These are phyloP conservation scores for Salvia splendens DNA, from an alignment of 257 asterid genomes.

Conservation along the genomic window DNA sequence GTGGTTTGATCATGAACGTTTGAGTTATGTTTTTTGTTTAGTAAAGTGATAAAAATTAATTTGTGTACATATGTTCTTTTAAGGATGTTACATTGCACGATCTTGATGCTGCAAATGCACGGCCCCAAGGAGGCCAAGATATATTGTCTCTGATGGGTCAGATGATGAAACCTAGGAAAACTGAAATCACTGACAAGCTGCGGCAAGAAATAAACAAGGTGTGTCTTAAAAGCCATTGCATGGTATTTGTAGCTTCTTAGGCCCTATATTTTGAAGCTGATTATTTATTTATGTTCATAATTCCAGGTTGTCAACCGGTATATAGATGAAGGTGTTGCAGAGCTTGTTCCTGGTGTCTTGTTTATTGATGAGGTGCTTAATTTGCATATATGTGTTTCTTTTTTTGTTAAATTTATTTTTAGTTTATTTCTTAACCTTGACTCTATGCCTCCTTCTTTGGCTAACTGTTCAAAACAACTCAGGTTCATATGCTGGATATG, in stretches of 20 bases:
- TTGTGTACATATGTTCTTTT: neutral
- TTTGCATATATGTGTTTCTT: neutral
- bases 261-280: neutral
- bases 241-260: constrained; percentile 9
- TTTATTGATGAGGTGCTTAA: constrained; percentile 79
- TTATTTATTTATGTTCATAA: constrained; percentile 10
- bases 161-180: constrained; percentile 96
- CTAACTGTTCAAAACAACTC: constrained; percentile 25
- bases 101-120: constrained; percentile 97
- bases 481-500: constrained; percentile 98
- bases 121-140: constrained; percentile 99
- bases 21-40: neutral
- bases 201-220: constrained; percentile 96
- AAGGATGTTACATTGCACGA: constrained; percentile 95
- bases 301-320: constrained; percentile 86
- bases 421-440: neutral
- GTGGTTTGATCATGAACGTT: constrained; percentile 3
- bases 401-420: neutral
- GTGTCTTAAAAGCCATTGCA: neutral
- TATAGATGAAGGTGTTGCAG: constrained; percentile 92
- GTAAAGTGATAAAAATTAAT: neutral
- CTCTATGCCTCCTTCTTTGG: constrained; percentile 1
- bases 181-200: constrained; percentile 93
- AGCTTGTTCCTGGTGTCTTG: constrained; percentile 94
- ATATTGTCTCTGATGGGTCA: constrained; percentile 96